Conservation (phyloP, 192 early-diverging fungal genomes). For the Podila minutissima region DNA sequence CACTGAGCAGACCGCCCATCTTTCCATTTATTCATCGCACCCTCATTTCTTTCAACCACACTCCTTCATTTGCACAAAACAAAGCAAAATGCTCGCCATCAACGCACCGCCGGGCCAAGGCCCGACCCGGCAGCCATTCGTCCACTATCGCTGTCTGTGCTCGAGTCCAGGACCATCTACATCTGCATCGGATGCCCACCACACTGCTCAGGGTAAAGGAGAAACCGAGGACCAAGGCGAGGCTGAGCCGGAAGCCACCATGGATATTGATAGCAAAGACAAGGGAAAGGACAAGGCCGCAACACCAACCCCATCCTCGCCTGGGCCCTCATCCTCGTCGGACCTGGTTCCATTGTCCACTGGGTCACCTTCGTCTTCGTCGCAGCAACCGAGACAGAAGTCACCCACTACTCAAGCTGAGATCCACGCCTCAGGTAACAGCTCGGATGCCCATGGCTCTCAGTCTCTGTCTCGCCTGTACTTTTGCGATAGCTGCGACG, state of each 20-base stretch:
- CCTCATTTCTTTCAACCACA: background rate
- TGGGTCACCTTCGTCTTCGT: background rate
- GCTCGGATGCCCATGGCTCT: conserved; percentile 39
- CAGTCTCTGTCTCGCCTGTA: conserved; percentile 75
- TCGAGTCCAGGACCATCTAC: conserved; percentile 25
- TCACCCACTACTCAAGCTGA: conserved; percentile 8
- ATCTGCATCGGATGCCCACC: background rate
- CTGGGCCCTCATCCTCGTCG: background rate
- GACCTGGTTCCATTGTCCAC: background rate
- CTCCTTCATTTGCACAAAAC: background rate
- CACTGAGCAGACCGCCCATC: too few species aligned
- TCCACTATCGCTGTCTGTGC: conserved; percentile 49
- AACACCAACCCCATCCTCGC: background rate
- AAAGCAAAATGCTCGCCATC: conserved; percentile 33
- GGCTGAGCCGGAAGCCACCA: background rate
- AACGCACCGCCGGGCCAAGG: conserved; percentile 40
- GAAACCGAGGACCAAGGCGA: conserved; percentile 1
- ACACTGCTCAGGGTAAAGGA: background rate
- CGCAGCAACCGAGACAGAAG: background rate
- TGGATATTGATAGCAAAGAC: background rate
- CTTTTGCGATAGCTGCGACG: conserved; percentile 90
- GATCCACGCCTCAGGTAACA: conserved; percentile 39
- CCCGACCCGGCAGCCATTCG: conserved; percentile 24
- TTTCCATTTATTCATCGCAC: background rate
- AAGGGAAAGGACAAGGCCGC: background rate